Percentiles rank a stretch among this genome's conserved stretches.
Evolutionary conservation across 257 asterid genomes (phyloP).

Genomic region (Ballota nigra): DNA sequence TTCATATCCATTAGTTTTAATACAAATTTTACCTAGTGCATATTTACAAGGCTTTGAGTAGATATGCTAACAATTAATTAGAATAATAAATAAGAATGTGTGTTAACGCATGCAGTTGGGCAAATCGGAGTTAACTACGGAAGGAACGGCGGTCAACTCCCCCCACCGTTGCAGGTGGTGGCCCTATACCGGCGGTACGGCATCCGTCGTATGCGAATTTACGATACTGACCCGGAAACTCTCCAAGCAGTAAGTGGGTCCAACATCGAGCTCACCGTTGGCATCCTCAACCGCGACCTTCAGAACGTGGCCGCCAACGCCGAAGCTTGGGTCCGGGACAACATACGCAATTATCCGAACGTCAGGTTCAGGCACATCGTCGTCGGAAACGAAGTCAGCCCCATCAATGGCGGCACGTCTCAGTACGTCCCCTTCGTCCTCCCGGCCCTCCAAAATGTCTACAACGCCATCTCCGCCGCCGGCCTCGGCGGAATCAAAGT

Average conservation of each 20-base stretch:
- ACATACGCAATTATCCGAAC: not conserved
- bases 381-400: slow-evolving; percentile 10
- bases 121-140: slow-evolving; percentile 38
- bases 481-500: slow-evolving; percentile 18
- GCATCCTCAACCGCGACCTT: slow-evolving; percentile 26
- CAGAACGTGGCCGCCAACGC: slow-evolving; percentile 9
- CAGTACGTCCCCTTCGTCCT: slow-evolving; percentile 16
- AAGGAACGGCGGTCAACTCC: slow-evolving; percentile 17
- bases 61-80: too few species aligned
- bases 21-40: too few species aligned
- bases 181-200: slow-evolving; percentile 21
- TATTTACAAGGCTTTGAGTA: too few species aligned
- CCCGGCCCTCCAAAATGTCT: slow-evolving; percentile 25
- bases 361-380: not conserved
- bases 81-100: too few species aligned
- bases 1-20: too few species aligned
- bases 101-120: slow-evolving; percentile 19
- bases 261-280: slow-evolving; percentile 34
- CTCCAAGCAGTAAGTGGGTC: slow-evolving; percentile 36
- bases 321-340: not conserved
- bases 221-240: slow-evolving; percentile 24
- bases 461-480: slow-evolving; percentile 13
- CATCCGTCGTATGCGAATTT: slow-evolving; percentile 32
- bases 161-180: slow-evolving; percentile 24
- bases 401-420: slow-evolving; percentile 15